Percentiles rank a stretch among this genome's conserved stretches.
Evolutionary conservation across 2,329 filamentous ascomycete species (phyloP).

Genomic region (Paraphaeosphaeria minitans): DNA sequence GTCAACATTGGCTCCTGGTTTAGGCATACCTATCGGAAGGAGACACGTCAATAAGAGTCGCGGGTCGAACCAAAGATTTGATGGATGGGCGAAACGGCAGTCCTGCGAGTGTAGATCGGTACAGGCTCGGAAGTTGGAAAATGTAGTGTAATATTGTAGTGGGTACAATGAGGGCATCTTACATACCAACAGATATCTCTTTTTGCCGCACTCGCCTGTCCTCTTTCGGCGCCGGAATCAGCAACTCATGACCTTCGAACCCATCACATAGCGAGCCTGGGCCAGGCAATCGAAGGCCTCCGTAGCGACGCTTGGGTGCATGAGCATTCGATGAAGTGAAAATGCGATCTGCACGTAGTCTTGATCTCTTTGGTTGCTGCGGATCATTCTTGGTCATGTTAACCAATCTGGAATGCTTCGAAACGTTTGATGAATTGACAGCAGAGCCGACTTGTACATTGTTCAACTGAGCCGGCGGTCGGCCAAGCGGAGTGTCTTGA

Average conservation of each 20-base stretch:
- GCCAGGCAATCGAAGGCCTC: neutral
- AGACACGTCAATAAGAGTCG: neutral
- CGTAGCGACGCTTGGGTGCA: neutral
- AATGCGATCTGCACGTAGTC: neutral
- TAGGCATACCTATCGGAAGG: neutral
- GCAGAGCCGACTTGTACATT: neutral
- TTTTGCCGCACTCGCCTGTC: neutral
- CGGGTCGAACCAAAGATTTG: neutral
- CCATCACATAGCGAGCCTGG: slow-evolving; percentile 9
- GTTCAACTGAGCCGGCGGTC: neutral
- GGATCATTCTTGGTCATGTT: neutral
- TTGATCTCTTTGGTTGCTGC: neutral
- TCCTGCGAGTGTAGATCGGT: neutral
- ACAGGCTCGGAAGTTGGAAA: neutral
- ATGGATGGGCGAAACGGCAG: neutral
- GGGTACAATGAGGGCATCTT: neutral
- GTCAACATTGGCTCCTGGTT: neutral
- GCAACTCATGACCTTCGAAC: slow-evolving; percentile 8
- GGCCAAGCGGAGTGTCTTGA: slow-evolving; percentile 27
- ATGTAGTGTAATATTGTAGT: neutral
- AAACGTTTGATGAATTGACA: neutral
- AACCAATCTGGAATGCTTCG: neutral
- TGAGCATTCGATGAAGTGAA: neutral
- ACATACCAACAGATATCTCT: neutral
- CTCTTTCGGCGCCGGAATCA: neutral